Conservation (phyloP, 2,329 filamentous ascomycete genomes). For the Teratosphaeria viscida region DNA sequence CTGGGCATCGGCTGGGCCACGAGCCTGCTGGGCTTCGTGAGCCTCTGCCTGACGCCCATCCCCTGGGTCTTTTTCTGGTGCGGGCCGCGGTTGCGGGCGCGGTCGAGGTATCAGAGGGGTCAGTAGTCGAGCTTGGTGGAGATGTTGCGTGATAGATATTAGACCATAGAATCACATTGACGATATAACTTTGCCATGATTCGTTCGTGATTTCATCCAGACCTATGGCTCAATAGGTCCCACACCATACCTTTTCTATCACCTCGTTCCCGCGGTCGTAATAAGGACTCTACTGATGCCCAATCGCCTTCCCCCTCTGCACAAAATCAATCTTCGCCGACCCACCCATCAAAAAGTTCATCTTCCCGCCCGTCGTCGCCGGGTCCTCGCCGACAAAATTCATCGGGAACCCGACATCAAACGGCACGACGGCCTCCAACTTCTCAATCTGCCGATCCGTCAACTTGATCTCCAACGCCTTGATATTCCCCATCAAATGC, state of each 20-base stretch:
- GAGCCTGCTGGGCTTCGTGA: slow-evolving; percentile 33
- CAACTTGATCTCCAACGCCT: slow-evolving; percentile 52
- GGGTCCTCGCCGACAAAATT: slow-evolving; percentile 41
- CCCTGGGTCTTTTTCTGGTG: slow-evolving; percentile 28
- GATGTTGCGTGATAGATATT: neutral
- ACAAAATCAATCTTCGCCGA: slow-evolving; percentile 21
- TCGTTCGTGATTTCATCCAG: too few species aligned
- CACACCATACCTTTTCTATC: too few species aligned
- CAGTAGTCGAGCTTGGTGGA: neutral
- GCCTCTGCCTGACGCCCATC: slow-evolving; percentile 27
- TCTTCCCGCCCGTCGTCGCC: slow-evolving; percentile 15
- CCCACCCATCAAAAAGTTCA: slow-evolving; percentile 14
- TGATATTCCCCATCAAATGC: slow-evolving; percentile 60
- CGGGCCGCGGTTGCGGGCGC: slow-evolving; percentile 17
- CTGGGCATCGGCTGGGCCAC: slow-evolving; percentile 35
- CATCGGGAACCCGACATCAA: slow-evolving; percentile 48
- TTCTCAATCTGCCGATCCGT: slow-evolving; percentile 52
- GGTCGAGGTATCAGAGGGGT: slow-evolving; percentile 7
- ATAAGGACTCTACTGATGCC: slow-evolving; percentile 7
- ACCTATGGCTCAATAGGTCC: too few species aligned
- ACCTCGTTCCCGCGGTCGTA: too few species aligned
- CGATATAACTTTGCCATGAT: too few species aligned
- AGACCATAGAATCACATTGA: too few species aligned
- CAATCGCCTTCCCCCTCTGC: slow-evolving; percentile 19
- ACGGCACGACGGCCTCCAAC: slow-evolving; percentile 49